Conservation (phyloP, 1,284 basidiomycete species). For the Veloboletus limbatus region DNA sequence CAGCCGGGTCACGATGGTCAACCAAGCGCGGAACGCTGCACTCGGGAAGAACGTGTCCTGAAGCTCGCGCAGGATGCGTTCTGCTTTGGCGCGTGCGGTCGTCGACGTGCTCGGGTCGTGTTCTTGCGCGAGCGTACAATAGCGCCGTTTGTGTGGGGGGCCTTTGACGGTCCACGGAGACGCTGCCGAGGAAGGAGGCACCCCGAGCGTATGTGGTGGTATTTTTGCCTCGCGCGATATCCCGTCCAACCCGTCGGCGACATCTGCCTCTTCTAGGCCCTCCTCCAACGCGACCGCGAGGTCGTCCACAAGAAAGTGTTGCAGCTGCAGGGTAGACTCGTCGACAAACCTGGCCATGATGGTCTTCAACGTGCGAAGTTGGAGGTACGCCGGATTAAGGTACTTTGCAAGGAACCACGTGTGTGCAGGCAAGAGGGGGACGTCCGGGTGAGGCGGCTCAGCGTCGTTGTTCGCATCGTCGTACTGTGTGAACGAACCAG, state of each 20-base stretch:
- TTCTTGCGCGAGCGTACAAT: constrained; percentile 56
- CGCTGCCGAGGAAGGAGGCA: constrained; percentile 43
- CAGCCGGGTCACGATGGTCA: constrained; percentile 77
- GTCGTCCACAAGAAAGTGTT: constrained; percentile 73
- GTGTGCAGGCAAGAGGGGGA: constrained; percentile 58
- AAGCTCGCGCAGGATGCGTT: constrained; percentile 52
- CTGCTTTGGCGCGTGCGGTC: constrained; percentile 44
- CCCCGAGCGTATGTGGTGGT: constrained; percentile 63
- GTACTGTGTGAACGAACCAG: constrained; percentile 54
- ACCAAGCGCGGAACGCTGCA: constrained; percentile 86
- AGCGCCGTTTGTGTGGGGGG: constrained; percentile 94
- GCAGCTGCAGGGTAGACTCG: constrained; percentile 89
- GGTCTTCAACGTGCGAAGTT: constrained; percentile 75
- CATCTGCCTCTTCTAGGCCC: constrained; percentile 66
- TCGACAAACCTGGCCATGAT: constrained; percentile 83
- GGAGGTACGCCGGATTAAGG: constrained; percentile 90
- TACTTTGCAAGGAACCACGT: constrained; percentile 74
- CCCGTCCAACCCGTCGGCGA: constrained; percentile 61
- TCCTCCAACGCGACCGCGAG: constrained; percentile 68
- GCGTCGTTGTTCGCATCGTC: constrained; percentile 35
- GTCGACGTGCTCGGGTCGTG: constrained; percentile 15
- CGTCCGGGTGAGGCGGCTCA: constrained; percentile 48
- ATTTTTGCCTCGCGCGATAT: constrained; percentile 47
- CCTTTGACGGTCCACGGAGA: constrained; percentile 74
- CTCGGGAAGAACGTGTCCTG: constrained; percentile 79